phyloP scores from a whole-genome alignment of 2,329 filamentous ascomycete species.

The Davidsoniella virescens region DNA sequence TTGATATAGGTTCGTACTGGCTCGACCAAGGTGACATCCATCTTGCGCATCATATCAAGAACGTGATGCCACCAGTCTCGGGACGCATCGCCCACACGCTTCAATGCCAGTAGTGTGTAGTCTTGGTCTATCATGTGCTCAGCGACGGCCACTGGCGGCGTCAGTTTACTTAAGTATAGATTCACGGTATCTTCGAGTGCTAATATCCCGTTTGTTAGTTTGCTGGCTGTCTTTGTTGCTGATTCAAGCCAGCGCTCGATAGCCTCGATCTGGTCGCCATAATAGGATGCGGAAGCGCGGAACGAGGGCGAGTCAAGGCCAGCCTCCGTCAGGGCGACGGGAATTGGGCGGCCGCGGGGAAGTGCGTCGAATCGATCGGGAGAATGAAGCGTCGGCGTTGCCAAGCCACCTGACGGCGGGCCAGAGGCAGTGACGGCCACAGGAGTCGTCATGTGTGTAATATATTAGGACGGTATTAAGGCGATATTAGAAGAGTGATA shows the following conservation, averaged over 20 bases:
- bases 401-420: too few relatives aligned
- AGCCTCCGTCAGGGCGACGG: conserved; percentile 84
- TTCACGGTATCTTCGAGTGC: conserved; percentile 68
- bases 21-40: conserved; percentile 63
- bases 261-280: conserved; percentile 77
- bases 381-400: too few relatives aligned
- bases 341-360: conserved; percentile 31
- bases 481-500: too few relatives aligned
- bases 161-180: conserved; percentile 56
- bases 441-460: too few relatives aligned
- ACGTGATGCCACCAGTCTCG: conserved; percentile 76
- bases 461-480: too few relatives aligned
- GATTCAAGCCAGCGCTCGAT: conserved; percentile 80
- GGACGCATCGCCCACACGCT: conserved; percentile 68
- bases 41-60: conserved; percentile 55
- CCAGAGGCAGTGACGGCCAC: too few relatives aligned
- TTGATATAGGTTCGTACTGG: conserved; percentile 65
- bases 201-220: conserved; percentile 44
- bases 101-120: conserved; percentile 77
- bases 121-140: conserved; percentile 87
- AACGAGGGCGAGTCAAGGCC: conserved; percentile 94
- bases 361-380: conserved; percentile 3
- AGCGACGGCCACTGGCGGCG: conserved; percentile 56
- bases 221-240: conserved; percentile 37
- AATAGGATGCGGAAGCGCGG: conserved; percentile 71